Base-by-base conservation (phyloP, 2,329 filamentous ascomycete genomes). In the Aspergillus fructus region DNA sequence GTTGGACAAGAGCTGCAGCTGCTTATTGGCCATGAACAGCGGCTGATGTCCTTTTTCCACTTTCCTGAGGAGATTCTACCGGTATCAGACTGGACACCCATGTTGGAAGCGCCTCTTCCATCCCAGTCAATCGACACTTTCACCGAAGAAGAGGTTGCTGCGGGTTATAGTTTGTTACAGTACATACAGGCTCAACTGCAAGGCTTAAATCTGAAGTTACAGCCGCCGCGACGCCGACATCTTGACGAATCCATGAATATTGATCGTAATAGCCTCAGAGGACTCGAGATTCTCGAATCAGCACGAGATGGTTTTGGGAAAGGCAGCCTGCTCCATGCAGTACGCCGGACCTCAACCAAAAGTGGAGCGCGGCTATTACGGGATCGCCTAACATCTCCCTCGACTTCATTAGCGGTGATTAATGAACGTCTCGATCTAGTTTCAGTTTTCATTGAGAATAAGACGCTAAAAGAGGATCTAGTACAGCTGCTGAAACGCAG, bases 311-410 rank as follows among this genome's bases (percentile, higher is more conserved):
- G 89, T 3, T 75, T 83, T 19, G 89, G 89, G 40, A 87, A 89
- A 62, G 94, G 94, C 5, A 97, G 93, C 69, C 78, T 99, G 43
- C 78, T 99, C 39, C 92, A 97, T 75, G 89, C 91, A n/a, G 84
- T 97, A 52, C 86, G 93, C 59, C 85, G 89, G 53, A 99, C 94
- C 0, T 90, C 92, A 15, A 99, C 94, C 0, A 96, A 93, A 69
- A 93, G 93, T 64, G 94, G 94, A 53, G 88, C 92, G 21, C 85
- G 94, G 41, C 80, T 97, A 49, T 81, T 99, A 6, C 88, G 88
- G 61, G 88, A 92, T 64, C 91, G 94, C 81, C 78, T 99, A n/a
- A 87, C 85, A 49, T 88, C 91, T 1, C 94, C 94, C 0, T 97
- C 93, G 1, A 94, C 93, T n/a, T 96, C 89, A 8, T 74, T 96